Evolutionary conservation across 176 grass and related monocot genomes (phyloP).

Genomic region (Oryza meridionalis): DNA sequence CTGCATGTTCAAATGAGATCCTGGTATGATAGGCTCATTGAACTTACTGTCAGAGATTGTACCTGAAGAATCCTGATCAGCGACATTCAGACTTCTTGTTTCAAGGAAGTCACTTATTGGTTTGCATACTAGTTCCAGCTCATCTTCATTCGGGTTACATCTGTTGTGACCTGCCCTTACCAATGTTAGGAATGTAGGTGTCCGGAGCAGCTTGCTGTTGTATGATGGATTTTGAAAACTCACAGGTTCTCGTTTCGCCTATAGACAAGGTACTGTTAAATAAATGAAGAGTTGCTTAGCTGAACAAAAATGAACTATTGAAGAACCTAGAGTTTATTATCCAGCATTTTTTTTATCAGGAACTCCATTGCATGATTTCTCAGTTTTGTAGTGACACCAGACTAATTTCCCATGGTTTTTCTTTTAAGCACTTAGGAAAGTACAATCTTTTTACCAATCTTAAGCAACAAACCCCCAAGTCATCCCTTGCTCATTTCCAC

Average conservation of each 20-base stretch:
- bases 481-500: not conserved
- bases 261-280: constrained; percentile 31
- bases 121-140: constrained; percentile 50
- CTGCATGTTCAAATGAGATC: constrained; percentile 19
- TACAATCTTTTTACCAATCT: constrained; percentile 16
- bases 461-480: constrained; percentile 1
- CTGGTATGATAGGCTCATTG: not conserved
- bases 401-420: not conserved
- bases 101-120: constrained; percentile 71
- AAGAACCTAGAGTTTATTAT: not conserved
- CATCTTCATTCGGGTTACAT: constrained; percentile 40
- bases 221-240: constrained; percentile 60
- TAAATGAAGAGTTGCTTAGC: not conserved
- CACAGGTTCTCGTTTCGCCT: constrained; percentile 80
- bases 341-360: not conserved
- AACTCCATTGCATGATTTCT: constrained; percentile 4
- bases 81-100: constrained; percentile 22
- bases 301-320: not conserved
- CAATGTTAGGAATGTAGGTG: constrained; percentile 45
- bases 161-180: constrained; percentile 11
- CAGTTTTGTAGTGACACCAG: constrained; percentile 12
- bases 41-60: constrained; percentile 18
- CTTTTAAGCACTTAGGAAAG: constrained; percentile 15
- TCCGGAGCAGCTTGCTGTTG: constrained; percentile 60
- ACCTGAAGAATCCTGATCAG: constrained; percentile 15